Percentiles rank a stretch among this genome's conserved stretches.
Conservation (phyloP, 2,329 filamentous ascomycete species). For the Xylaria digitata region DNA sequence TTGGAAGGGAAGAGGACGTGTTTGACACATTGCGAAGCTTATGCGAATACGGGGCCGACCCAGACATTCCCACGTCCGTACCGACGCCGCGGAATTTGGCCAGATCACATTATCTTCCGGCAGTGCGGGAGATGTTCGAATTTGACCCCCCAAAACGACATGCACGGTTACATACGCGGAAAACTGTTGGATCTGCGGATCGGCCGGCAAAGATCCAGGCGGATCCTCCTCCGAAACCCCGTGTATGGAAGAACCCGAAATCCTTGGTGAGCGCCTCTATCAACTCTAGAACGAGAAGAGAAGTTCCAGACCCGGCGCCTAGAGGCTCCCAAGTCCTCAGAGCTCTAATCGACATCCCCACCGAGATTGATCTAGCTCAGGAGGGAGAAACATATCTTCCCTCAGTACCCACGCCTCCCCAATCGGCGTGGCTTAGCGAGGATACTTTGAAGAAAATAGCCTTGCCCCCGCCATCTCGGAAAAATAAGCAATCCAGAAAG, state of each 20-base stretch:
- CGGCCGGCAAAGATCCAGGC: background rate
- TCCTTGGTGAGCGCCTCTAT: background rate
- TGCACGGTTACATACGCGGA: background rate
- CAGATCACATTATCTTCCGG: background rate
- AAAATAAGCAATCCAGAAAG: background rate
- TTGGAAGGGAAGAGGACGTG: background rate
- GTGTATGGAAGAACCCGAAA: background rate
- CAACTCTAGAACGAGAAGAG: background rate
- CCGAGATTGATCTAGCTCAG: background rate
- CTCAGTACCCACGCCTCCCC: too few relatives aligned
- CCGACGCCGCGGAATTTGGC: background rate
- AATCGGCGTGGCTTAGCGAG: background rate
- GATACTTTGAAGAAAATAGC: background rate
- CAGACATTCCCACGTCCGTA: background rate
- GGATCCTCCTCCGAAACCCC: background rate
- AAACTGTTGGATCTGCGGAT: background rate
- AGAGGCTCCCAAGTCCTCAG: background rate
- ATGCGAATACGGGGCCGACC: background rate
- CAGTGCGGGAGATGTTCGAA: background rate
- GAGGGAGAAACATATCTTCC: background rate
- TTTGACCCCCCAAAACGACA: background rate
- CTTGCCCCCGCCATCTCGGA: background rate
- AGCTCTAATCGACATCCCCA: background rate
- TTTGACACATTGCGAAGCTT: background rate
- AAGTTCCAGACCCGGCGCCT: background rate